These are phyloP conservation scores for Botryotinia convoluta DNA, from an alignment of 2,329 filamentous ascomycete genomes.

Conservation along the genomic window DNA sequence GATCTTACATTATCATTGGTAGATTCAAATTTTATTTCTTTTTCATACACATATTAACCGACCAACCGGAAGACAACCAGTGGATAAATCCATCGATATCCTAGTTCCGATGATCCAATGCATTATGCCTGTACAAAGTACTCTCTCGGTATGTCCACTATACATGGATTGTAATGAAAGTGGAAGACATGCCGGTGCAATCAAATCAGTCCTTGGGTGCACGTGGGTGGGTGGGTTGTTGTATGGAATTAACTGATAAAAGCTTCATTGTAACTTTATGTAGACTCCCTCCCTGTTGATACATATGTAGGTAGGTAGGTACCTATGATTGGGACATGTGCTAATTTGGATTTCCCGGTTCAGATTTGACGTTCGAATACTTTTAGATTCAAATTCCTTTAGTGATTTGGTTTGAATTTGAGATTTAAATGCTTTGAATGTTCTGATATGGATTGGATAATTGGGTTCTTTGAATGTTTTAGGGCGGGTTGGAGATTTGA, in stretches of 20 bases:
- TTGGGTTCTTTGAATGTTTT: no score
- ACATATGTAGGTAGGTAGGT: background rate
- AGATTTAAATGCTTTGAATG: no score
- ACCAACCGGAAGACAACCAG: background rate
- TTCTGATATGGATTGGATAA: no score
- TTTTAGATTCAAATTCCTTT: no score
- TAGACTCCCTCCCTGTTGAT: background rate
- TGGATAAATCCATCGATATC: background rate
- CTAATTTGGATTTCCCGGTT: background rate
- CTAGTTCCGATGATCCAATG: background rate
- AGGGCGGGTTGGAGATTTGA: no score
- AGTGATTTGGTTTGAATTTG: no score
- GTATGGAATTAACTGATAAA: background rate
- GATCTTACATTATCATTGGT: background rate
- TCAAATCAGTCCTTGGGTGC: background rate
- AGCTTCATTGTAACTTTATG: no score
- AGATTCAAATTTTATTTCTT: background rate
- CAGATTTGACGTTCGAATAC: no score
- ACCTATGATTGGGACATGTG: background rate
- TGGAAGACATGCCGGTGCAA: background rate
- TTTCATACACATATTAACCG: background rate
- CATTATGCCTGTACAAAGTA: background rate
- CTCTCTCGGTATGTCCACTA: background rate
- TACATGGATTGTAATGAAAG: background rate
- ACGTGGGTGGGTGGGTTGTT: slow-evolving; percentile 1